A percentile compares a stretch with the other conserved stretches of the same genome.
Conservation (phyloP, 371 early-diverging fungal species). For the Phascolomyces articulosus region DNA sequence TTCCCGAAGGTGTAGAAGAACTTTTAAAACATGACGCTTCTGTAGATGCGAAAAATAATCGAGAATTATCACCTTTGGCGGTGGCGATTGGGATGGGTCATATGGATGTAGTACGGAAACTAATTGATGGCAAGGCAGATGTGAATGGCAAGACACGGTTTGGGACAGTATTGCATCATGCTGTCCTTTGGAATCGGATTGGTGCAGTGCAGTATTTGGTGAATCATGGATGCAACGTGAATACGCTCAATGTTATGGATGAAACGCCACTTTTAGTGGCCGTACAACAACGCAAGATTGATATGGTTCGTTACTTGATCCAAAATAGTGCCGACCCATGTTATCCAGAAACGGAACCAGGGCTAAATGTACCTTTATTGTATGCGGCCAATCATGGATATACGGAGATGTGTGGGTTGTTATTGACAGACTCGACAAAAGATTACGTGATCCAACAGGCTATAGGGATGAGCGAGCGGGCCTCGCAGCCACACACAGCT, state of each 20-base stretch:
- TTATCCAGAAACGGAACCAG: background rate
- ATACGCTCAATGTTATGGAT: constrained; percentile 43
- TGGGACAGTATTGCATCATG: constrained; percentile 46
- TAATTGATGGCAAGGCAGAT: constrained; percentile 39
- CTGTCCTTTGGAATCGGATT: constrained; percentile 49
- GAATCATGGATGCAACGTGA: constrained; percentile 27
- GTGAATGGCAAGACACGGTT: constrained; percentile 33
- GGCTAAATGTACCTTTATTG: constrained; percentile 39
- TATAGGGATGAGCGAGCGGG: constrained; percentile 32
- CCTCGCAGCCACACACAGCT: constrained; percentile 22
- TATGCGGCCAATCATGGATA: constrained; percentile 57
- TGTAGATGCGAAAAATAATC: constrained; percentile 31
- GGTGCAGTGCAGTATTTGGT: constrained; percentile 39
- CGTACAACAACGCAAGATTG: constrained; percentile 54
- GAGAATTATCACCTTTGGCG: constrained; percentile 46
- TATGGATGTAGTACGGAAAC: constrained; percentile 19
- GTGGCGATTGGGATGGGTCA: constrained; percentile 45
- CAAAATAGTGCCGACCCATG: constrained; percentile 45
- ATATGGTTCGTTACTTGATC: constrained; percentile 40
- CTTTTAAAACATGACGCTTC: constrained; percentile 24
- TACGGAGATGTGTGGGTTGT: constrained; percentile 43
- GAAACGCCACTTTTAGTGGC: constrained; percentile 50
- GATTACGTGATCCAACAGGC: constrained; percentile 34
- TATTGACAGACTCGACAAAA: constrained; percentile 35
- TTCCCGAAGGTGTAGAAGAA: constrained; percentile 26